Conservation (phyloP, 2,329 filamentous ascomycete species). For the Ophiocordyceps camponoti-floridani region DNA sequence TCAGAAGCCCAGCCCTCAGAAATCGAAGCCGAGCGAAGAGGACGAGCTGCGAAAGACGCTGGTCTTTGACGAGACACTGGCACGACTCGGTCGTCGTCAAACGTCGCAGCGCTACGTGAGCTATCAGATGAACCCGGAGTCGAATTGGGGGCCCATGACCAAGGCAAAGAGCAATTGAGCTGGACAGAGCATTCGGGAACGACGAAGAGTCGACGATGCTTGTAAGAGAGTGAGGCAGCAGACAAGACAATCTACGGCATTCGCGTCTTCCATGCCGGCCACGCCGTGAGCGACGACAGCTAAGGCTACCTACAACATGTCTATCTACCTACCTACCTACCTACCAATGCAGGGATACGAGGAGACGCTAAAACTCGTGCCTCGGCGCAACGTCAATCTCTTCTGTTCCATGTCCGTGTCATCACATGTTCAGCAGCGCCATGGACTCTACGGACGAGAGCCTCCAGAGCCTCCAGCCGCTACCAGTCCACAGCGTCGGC, state of each 20-base stretch:
- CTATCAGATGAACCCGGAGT: conserved; percentile 78
- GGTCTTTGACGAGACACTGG: conserved; percentile 62
- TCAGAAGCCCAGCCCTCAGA: conserved; percentile 6
- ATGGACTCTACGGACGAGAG: background rate
- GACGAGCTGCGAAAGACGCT: conserved; percentile 37
- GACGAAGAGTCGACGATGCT: background rate
- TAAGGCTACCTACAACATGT: background rate
- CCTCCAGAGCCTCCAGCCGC: background rate
- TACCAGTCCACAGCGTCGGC: conserved; percentile 6
- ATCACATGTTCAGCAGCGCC: background rate
- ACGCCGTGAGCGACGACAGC: background rate
- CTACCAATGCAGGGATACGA: background rate
- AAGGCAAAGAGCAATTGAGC: conserved; percentile 21
- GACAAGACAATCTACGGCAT: background rate
- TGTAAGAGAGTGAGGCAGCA: background rate
- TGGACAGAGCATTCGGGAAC: background rate
- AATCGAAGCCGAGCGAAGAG: conserved; percentile 7
- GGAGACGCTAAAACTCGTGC: background rate
- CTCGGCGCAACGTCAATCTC: too few relatives aligned
- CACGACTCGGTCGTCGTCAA: conserved; percentile 53
- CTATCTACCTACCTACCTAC: background rate
- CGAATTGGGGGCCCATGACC: conserved; percentile 84
- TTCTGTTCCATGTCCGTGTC: too few relatives aligned
- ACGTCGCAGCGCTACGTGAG: conserved; percentile 54
- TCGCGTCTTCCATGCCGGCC: background rate